Conservation (phyloP, 257 asterid species). For the Nicotiana benthamiana region DNA sequence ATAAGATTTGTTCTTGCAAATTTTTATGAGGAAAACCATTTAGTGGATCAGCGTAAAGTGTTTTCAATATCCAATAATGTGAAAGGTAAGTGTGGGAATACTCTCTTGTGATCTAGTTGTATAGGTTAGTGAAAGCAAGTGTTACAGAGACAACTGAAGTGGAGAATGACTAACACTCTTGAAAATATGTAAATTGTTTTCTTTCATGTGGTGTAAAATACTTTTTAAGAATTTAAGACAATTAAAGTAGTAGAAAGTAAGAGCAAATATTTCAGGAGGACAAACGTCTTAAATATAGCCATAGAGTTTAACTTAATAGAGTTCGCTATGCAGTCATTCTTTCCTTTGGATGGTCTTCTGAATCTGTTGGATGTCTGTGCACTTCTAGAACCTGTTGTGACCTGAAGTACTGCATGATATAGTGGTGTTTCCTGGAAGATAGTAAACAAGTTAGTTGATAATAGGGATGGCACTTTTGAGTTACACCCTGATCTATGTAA, state of each 20-base stretch:
- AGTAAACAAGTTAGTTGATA: background rate
- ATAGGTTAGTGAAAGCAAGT: background rate
- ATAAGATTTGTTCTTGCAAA: background rate
- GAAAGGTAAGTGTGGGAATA: background rate
- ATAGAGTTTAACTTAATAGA: background rate
- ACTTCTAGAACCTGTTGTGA: background rate
- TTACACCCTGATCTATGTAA: background rate
- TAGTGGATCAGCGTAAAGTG: background rate
- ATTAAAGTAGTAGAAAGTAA: background rate
- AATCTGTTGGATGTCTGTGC: no score
- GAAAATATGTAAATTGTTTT: background rate
- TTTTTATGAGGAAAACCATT: background rate
- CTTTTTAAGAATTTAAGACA: background rate
- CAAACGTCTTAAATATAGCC: background rate
- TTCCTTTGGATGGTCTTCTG: background rate
- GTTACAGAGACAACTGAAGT: background rate
- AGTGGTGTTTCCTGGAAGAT: background rate
- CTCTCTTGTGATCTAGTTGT: background rate
- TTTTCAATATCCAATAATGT: background rate
- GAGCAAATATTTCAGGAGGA: background rate
- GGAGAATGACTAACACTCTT: background rate
- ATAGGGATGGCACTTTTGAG: background rate
- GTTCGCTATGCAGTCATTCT: background rate
- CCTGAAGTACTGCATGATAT: background rate
- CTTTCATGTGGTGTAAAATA: background rate